Evolutionary conservation across 139 green algal genomes (phyloP).

Genomic region (Coelastrella sp.): DNA sequence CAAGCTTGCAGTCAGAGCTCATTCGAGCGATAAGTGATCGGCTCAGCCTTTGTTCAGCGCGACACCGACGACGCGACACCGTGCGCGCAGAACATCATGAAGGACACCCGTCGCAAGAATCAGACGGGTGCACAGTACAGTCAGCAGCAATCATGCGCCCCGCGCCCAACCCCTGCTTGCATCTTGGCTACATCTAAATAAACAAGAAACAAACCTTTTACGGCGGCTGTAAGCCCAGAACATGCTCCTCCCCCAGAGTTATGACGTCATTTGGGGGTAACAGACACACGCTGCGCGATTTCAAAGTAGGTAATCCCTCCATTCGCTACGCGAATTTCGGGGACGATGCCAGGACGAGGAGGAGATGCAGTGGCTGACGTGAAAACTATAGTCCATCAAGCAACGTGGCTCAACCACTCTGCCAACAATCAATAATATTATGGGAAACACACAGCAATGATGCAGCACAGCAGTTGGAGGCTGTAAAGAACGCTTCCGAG

Average conservation of each 20-base stretch:
- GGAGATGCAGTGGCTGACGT: too few species aligned
- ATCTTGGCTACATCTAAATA: not conserved
- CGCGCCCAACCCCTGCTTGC: not conserved
- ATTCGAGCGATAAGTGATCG: not conserved
- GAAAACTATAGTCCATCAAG: too few species aligned
- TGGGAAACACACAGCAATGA: too few species aligned
- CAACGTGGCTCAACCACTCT: too few species aligned
- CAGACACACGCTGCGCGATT: too few species aligned
- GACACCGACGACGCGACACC: not conserved
- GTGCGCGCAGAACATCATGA: not conserved
- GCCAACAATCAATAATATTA: too few species aligned
- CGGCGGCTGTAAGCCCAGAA: not conserved
- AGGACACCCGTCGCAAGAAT: not conserved
- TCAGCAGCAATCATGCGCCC: not conserved
- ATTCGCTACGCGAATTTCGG: not conserved
- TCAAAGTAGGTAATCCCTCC: not conserved
- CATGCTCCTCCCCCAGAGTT: not conserved
- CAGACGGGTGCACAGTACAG: not conserved
- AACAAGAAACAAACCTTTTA: not conserved
- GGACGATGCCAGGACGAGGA: too few species aligned
- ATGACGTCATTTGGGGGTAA: too few species aligned
- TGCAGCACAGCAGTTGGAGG: too few species aligned
- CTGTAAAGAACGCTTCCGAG: too few species aligned
- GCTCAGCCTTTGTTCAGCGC: not conserved
- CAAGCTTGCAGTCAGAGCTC: too few species aligned